Conservation (phyloP, 192 early-diverging fungal species). For the Backusella luteola region DNA sequence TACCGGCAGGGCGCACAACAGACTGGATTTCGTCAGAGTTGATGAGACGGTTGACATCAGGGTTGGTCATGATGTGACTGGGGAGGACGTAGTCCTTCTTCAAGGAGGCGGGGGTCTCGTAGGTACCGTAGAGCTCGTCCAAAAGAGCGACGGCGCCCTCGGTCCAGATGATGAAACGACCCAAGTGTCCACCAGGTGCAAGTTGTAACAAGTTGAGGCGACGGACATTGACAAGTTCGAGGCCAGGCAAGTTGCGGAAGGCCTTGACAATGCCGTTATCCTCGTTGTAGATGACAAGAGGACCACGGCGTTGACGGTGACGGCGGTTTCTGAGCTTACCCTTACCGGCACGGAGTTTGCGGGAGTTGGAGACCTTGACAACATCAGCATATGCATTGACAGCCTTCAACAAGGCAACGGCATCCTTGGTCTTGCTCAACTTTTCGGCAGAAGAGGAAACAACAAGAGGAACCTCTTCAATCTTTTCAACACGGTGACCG, state of each 20-base stretch:
- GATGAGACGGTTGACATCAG: slow-evolving; percentile 94
- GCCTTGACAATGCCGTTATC: slow-evolving; percentile 95
- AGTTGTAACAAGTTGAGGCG: slow-evolving; percentile 97
- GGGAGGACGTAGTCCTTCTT: slow-evolving; percentile 94
- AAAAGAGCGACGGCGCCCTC: slow-evolving; percentile 88
- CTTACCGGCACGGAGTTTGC: slow-evolving; percentile 95
- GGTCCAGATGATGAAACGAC: slow-evolving; percentile 99
- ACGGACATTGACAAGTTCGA: slow-evolving; percentile 91
- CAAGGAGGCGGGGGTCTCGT: slow-evolving; percentile 70
- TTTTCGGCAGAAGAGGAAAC: slow-evolving; percentile 80
- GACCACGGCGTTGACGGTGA: slow-evolving; percentile 95
- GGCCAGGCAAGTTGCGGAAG: slow-evolving; percentile 99
- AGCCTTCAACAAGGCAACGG: slow-evolving; percentile 87
- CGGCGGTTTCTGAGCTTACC: slow-evolving; percentile 99
- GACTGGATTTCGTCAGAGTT: slow-evolving; percentile 97
- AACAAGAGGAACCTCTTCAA: slow-evolving; percentile 95
- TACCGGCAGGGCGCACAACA: slow-evolving; percentile 82
- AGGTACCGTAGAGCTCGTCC: slow-evolving; percentile 92
- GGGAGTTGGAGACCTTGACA: slow-evolving; percentile 92
- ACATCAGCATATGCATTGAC: slow-evolving; percentile 95
- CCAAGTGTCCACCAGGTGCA: slow-evolving; percentile 99
- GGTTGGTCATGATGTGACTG: slow-evolving; percentile 82
- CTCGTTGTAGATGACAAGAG: slow-evolving; percentile 95
- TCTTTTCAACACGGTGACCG: slow-evolving; percentile 94
- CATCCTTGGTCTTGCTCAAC: slow-evolving; percentile 92